Conservation (phyloP, 345 rosid species). For the Mangifera indica region DNA sequence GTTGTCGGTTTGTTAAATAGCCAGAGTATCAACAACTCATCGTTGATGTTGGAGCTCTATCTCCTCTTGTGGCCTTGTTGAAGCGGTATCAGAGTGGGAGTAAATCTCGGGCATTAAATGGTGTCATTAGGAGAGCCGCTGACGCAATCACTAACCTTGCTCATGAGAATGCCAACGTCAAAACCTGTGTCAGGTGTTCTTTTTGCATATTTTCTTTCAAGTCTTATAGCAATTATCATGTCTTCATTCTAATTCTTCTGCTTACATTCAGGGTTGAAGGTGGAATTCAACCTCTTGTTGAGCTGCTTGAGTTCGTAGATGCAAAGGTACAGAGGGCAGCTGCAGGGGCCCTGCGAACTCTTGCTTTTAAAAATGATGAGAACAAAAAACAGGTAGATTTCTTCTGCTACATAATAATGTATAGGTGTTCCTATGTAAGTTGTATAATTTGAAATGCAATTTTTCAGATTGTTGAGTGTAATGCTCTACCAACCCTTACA, state of each 20-base stretch:
- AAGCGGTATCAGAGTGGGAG: conserved; percentile 35
- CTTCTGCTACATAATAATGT: neutral
- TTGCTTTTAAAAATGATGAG: conserved; percentile 74
- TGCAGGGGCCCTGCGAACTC: conserved; percentile 71
- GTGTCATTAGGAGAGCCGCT: conserved; percentile 68
- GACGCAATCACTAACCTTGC: conserved; percentile 73
- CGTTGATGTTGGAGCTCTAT: conserved; percentile 69
- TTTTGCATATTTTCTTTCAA: conserved; percentile 4
- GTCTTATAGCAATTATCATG: neutral
- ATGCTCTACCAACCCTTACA: conserved; percentile 64
- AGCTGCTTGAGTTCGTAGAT: conserved; percentile 54
- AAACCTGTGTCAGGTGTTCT: conserved; percentile 58
- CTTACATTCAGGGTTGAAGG: conserved; percentile 54
- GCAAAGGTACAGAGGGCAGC: conserved; percentile 73
- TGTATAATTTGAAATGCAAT: conserved; percentile 16
- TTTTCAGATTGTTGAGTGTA: conserved; percentile 66
- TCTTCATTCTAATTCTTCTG: conserved; percentile 12
- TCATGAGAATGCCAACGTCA: conserved; percentile 66
- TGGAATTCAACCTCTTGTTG: conserved; percentile 71
- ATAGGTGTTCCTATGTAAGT: neutral
- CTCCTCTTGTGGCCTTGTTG: conserved; percentile 52
- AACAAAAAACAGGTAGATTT: conserved; percentile 57
- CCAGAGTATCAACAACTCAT: conserved; percentile 68
- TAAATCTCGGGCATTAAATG: conserved; percentile 28
- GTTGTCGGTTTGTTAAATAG: conserved; percentile 33